A percentile compares a stretch with the other conserved stretches of the same genome.
These are phyloP conservation scores for Amanita inopinata DNA, from an alignment of 768 basidiomycete species.

Conservation along the genomic window DNA sequence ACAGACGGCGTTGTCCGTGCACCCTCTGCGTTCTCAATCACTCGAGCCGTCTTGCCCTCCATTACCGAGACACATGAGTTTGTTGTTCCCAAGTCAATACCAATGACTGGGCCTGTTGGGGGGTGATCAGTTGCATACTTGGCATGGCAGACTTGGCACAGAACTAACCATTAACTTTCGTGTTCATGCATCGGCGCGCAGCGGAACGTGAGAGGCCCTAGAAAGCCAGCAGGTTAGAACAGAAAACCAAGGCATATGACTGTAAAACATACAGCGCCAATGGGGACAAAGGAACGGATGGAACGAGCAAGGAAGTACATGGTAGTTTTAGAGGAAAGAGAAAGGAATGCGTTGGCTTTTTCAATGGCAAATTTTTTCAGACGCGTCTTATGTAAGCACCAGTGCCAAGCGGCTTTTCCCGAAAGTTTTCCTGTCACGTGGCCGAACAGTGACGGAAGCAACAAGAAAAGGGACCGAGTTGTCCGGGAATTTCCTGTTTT, in stretches of 20 bases:
- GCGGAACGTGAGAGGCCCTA: constrained; percentile 61
- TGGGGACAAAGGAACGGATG: constrained; percentile 48
- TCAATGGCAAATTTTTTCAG: constrained; percentile 32
- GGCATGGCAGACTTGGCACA: constrained; percentile 10
- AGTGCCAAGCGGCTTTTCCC: constrained; percentile 30
- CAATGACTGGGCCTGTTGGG: constrained; percentile 70
- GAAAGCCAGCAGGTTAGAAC: constrained; percentile 1
- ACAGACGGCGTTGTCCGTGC: constrained; percentile 97
- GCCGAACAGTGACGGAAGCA: constrained; percentile 2
- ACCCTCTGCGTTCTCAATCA: constrained; percentile 97
- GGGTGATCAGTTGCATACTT: constrained; percentile 2
- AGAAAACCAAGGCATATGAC: constrained; percentile 9
- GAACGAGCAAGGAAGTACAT: constrained; percentile 70
- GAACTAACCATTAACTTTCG: constrained; percentile 76
- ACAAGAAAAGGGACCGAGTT: neutral
- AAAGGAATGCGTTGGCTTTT: constrained; percentile 18
- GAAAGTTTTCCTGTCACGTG: constrained; percentile 26
- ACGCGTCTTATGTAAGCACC: constrained; percentile 25
- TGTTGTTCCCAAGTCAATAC: constrained; percentile 94
- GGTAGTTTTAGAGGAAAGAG: constrained; percentile 38
- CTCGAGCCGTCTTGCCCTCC: constrained; percentile 91
- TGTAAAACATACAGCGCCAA: constrained; percentile 43
- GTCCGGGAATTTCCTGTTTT: no score
- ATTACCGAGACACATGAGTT: constrained; percentile 90
- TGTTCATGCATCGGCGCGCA: constrained; percentile 91